Conservation (phyloP, 1,139 yeast genomes). For the Kluyveromyces sp. region DNA sequence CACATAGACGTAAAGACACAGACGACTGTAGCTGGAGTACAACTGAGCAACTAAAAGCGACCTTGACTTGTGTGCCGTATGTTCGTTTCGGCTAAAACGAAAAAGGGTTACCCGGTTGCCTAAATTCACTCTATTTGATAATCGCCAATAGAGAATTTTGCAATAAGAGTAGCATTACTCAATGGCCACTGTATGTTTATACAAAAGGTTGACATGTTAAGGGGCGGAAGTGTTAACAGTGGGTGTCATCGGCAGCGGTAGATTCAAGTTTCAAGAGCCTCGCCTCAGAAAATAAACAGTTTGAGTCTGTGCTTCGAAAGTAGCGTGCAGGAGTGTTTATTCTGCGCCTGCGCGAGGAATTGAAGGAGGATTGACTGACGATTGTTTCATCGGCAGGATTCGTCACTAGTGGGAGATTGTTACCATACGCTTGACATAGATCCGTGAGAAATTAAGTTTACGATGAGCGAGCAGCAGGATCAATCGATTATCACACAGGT, state of each 20-base stretch:
- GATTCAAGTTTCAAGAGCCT: too few relatives aligned
- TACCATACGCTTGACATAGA: constrained; percentile 1
- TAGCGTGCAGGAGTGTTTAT: background rate
- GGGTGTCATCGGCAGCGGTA: too few relatives aligned
- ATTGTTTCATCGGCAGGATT: too few relatives aligned
- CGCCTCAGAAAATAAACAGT: too few relatives aligned
- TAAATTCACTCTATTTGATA: too few relatives aligned
- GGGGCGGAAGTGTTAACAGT: too few relatives aligned
- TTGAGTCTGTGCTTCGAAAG: background rate
- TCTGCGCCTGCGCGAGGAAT: background rate
- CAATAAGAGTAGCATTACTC: background rate
- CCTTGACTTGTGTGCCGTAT: too few relatives aligned
- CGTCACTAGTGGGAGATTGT: too few relatives aligned
- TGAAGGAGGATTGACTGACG: background rate
- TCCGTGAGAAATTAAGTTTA: background rate
- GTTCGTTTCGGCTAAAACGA: too few relatives aligned
- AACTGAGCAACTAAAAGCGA: too few relatives aligned
- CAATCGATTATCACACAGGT: constrained; percentile 58
- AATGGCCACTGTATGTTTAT: background rate
- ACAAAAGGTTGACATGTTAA: too few relatives aligned
- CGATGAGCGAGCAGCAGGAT: constrained; percentile 9
- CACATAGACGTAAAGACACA: background rate
- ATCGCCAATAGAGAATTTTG: background rate
- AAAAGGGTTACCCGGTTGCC: background rate
- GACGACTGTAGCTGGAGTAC: too few relatives aligned